Evolutionary conservation across 192 early-diverging fungal genomes (phyloP), one percentile per base, ranked within the genome.

Genomic region (Coemansia sp.): DNA sequence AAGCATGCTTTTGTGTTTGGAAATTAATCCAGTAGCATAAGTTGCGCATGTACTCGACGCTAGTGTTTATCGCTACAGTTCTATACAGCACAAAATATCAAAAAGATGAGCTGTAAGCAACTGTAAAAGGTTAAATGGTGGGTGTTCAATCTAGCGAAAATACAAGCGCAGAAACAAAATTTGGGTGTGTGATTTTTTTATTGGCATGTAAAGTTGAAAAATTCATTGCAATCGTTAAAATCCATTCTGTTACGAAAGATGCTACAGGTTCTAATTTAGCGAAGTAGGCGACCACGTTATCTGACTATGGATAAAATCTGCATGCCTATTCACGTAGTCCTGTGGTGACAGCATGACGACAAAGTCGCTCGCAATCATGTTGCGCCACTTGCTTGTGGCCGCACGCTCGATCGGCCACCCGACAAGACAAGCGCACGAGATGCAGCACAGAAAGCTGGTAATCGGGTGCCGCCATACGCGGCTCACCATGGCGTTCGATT

Each of bases 291-390:
- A 58, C 72, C 72, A 75, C 10, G 43, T 45, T 9, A 75, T 58
- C 27, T 75, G 72, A 50, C 60, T 60, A 2, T 62, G 52, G 19
- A 75, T 75, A 57, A 68, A 75, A 2, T 53, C 57, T 0, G 56
- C 47, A 26, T 75, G 54, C 30, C 61, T 52, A 5, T 54, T 55
- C 7, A 76, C 65, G 39, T 62, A 76, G 34, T 76, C 58, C 40
- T 36, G 53, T 4, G 73, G 73, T 14, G 63, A 51, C 1, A 48
- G 45, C 27, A 76, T 32, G 4, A 76, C 73, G 0, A 70, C 73
- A 76, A 76, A 76, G 39, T 76, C 67, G 25, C 66, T 69, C 62
- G 66, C 65, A 8, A 76, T 21, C 46, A 59, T 69, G 62, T 69
- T 59, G 10, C 59, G 35, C 73, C 73, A 76, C 9, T 50, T 44